These are phyloP conservation scores for Endotrypanum monterogeii DNA, from an alignment of 208 protist genomes.

Conservation along the genomic window DNA sequence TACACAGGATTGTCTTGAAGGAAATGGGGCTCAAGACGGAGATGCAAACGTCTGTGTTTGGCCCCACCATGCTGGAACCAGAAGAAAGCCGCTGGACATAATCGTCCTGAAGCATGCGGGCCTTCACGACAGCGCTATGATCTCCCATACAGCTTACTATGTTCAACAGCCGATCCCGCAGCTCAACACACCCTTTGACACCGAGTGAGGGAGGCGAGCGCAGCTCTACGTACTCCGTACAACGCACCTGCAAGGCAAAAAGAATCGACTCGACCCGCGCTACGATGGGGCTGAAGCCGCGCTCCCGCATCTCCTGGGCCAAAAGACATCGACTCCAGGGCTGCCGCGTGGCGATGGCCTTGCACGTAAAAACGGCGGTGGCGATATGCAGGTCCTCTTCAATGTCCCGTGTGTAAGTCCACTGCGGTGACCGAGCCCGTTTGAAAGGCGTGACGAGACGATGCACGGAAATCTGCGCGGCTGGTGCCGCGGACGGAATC, in stretches of 20 bases:
- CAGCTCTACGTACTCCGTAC: slow-evolving; percentile 54
- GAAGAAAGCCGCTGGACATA: slow-evolving; percentile 42
- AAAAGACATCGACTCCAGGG: slow-evolving; percentile 8
- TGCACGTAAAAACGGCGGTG: slow-evolving; percentile 73
- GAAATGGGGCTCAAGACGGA: slow-evolving; percentile 46
- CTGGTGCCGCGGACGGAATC: neutral
- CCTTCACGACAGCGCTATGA: slow-evolving; percentile 39
- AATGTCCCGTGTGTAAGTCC: slow-evolving; percentile 37
- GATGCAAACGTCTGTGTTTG: slow-evolving; percentile 33
- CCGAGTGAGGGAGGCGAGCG: slow-evolving; percentile 46
- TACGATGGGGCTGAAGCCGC: slow-evolving; percentile 33
- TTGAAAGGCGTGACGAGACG: slow-evolving; percentile 42
- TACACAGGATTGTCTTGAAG: slow-evolving; percentile 44
- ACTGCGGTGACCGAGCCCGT: slow-evolving; percentile 18
- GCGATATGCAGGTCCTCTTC: slow-evolving; percentile 64
- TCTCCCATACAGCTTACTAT: slow-evolving; percentile 57
- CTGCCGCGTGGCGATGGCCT: slow-evolving; percentile 38
- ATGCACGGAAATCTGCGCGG: slow-evolving; percentile 25
- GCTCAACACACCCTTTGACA: slow-evolving; percentile 35
- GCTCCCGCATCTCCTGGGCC: slow-evolving; percentile 15
- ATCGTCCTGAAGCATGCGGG: slow-evolving; percentile 24
- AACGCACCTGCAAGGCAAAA: slow-evolving; percentile 39
- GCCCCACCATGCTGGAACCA: slow-evolving; percentile 12
- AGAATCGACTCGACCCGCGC: slow-evolving; percentile 60
- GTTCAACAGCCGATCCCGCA: slow-evolving; percentile 47